Base-by-base conservation (phyloP, 202 grass and related monocot genomes). In the Carex sylvatica region DNA sequence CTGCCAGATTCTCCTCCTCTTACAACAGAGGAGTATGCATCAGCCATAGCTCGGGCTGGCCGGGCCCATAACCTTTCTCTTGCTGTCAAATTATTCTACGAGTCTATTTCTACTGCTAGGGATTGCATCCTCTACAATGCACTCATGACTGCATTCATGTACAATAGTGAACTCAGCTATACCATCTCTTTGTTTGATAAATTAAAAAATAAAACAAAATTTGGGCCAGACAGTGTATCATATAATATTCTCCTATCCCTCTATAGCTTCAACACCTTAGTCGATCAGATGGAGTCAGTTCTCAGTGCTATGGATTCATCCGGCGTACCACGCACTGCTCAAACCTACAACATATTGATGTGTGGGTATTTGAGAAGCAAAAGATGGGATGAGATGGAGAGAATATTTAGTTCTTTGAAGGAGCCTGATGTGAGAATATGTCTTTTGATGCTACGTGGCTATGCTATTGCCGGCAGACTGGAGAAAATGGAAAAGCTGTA, bases 321-420 rank as follows among this genome's bases (percentile, higher is more conserved):
- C 2, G 86, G 89, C 7, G 82, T 91, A n/a, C 64, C 64, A 18
- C 93, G 88, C 40, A 92, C 92, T 2, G 81, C 91, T 20, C 71
- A 81, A 56, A 98, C 95, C 0, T 99, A 96, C 52, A 99, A 96
- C 36, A 91, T 87, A 9, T 54, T 89, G 26, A 99, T 99, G 1
- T 59, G 83, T 0, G 96, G 87, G 4, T 96, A 99, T 75, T 61
- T 99, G 72, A 99, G 86, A 0, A 91, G 91, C 2, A 90, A 88
- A 90, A 93, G 82, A 71, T 99, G 91, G 92, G 89, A 99, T 53
- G 74, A 88, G 80, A 93, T 96, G 89, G 96, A 96, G 83, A 79
- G 61, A 7, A 76, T 71, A 26, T 93, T 93, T 73, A 5, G 51
- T 19, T 86, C 85, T 65, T 92, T 93, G 87, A 67, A 69, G 24